phyloP scores from a whole-genome alignment of 2,329 filamentous ascomycete species.

The Nannizziopsis arthrosporioides region DNA sequence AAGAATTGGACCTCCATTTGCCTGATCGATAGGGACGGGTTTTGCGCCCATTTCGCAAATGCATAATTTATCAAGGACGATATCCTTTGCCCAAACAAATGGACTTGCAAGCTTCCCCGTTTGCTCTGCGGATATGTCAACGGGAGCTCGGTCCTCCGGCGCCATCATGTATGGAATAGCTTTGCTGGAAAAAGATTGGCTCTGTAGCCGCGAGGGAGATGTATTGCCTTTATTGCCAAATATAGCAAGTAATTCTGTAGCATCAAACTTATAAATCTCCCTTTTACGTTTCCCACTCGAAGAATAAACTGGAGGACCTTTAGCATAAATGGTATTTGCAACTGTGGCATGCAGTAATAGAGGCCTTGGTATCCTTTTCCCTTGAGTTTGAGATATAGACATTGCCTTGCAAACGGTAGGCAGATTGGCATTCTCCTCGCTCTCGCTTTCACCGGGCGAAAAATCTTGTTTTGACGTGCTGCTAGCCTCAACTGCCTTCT shows the following conservation, averaged over 20 bases:
- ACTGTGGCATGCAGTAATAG: conserved; percentile 75
- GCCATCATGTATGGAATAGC: conserved; percentile 3
- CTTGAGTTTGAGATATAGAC: not conserved
- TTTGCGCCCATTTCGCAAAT: conserved; percentile 84
- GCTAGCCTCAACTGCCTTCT: not conserved
- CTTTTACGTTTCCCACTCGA: conserved; percentile 12
- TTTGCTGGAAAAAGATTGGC: conserved; percentile 4
- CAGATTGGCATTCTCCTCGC: not conserved
- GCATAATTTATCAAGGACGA: conserved; percentile 58
- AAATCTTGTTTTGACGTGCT: not conserved
- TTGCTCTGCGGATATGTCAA: not conserved
- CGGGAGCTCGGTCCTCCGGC: not conserved
- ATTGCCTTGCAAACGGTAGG: not conserved
- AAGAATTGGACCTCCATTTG: conserved; percentile 35
- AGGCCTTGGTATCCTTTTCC: conserved; percentile 35
- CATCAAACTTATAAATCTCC: conserved; percentile 39
- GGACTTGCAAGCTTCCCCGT: conserved; percentile 12
- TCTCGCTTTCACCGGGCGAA: conserved; percentile 2
- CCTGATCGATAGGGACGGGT: conserved; percentile 39
- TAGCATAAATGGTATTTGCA: conserved; percentile 67
- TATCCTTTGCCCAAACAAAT: conserved; percentile 57
- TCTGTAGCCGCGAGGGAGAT: not conserved
- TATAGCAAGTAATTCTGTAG: conserved; percentile 23
- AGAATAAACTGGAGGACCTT: conserved; percentile 11
- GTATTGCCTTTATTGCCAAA: conserved; percentile 20